A percentile compares a stretch with the other conserved stretches of the same genome.
Conservation (phyloP, 805 yeast genomes). For the Metschnikowia koreensis region DNA sequence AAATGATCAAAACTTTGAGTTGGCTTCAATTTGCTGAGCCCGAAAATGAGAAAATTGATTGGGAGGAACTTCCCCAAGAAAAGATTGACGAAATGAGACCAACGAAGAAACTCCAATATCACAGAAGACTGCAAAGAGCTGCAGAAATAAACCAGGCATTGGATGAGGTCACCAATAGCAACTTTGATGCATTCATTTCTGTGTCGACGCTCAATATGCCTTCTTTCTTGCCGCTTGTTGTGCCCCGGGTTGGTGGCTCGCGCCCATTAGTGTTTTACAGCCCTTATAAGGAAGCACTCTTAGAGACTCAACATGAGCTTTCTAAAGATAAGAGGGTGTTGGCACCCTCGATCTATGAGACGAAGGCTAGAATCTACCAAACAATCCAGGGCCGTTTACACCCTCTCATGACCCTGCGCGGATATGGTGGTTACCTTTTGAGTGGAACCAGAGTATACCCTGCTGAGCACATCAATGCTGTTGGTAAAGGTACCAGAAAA, state of each 20-base stretch:
- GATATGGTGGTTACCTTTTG: slow-evolving; percentile 87
- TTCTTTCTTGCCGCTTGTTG: slow-evolving; percentile 56
- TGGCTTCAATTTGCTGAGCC: slow-evolving; percentile 84
- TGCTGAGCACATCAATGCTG: slow-evolving; percentile 57
- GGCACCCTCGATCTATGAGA: slow-evolving; percentile 80
- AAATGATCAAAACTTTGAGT: slow-evolving; percentile 67
- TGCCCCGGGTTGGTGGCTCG: slow-evolving; percentile 75
- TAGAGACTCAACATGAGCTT: slow-evolving; percentile 70
- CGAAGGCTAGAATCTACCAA: slow-evolving; percentile 83
- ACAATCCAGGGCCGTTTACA: slow-evolving; percentile 92
- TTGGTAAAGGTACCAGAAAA: slow-evolving; percentile 60
- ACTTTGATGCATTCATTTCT: slow-evolving; percentile 73
- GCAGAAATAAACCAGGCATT: slow-evolving; percentile 49
- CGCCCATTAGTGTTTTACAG: slow-evolving; percentile 82
- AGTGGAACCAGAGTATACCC: slow-evolving; percentile 81
- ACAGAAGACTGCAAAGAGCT: slow-evolving; percentile 60
- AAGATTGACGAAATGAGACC: slow-evolving; percentile 57
- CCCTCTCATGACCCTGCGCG: slow-evolving; percentile 90
- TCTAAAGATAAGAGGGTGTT: slow-evolving; percentile 66
- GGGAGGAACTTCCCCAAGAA: slow-evolving; percentile 48
- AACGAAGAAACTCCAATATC: slow-evolving; percentile 62
- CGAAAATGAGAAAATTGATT: slow-evolving; percentile 50
- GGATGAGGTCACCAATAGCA: slow-evolving; percentile 47
- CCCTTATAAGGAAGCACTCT: slow-evolving; percentile 75
- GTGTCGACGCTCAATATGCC: slow-evolving; percentile 73